phyloP scores from a whole-genome alignment of 148 eudicot genomes.

The Rhododendron mucronatum region DNA sequence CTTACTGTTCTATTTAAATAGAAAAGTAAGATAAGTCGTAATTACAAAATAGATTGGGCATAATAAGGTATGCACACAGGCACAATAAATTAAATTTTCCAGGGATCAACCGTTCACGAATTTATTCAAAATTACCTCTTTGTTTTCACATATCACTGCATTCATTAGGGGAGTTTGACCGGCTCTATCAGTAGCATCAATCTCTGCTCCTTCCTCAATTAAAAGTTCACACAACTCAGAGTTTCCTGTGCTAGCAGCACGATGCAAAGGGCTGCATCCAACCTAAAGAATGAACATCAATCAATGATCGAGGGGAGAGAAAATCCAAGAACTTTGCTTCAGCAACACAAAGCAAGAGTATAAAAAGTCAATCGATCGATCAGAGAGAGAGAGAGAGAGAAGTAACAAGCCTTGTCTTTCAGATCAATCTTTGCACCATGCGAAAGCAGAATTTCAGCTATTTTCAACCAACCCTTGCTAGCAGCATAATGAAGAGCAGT shows the following conservation, averaged over 20 bases:
- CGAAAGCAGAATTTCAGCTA: constrained; percentile 70
- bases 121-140: constrained; percentile 46
- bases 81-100: neutral
- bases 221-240: constrained; percentile 71
- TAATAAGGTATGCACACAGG: neutral
- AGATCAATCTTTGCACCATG: constrained; percentile 73
- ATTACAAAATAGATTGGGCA: neutral
- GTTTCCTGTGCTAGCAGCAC: constrained; percentile 94
- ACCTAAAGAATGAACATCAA: constrained; percentile 43
- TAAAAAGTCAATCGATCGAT: neutral
- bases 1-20: neutral
- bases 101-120: neutral
- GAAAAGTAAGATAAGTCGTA: neutral
- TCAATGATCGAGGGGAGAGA: neutral
- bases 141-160: constrained; percentile 76
- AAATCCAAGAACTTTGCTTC: neutral
- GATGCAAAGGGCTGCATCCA: constrained; percentile 98
- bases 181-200: constrained; percentile 74
- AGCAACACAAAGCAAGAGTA: neutral
- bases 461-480: constrained; percentile 81
- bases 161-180: constrained; percentile 88
- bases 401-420: constrained; percentile 71
- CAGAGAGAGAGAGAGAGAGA: neutral
- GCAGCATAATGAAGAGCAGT: constrained; percentile 98
- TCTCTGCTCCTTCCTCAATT: constrained; percentile 95